These are phyloP conservation scores for Annulohypoxylon stygium DNA, from an alignment of 495 filamentous ascomycete genomes.

Conservation along the genomic window DNA sequence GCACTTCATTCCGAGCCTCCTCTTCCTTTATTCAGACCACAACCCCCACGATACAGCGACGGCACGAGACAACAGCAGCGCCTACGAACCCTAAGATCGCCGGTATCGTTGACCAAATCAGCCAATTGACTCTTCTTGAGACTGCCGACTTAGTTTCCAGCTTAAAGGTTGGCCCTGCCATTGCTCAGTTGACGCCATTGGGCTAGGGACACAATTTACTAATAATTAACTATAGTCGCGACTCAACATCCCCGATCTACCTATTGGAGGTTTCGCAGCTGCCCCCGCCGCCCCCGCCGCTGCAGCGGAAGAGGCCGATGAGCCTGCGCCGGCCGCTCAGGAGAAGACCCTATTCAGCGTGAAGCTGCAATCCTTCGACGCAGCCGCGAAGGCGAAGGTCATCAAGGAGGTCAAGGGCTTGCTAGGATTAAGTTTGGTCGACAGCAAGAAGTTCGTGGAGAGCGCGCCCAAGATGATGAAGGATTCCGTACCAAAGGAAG, in stretches of 20 bases:
- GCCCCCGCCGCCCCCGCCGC: constrained; percentile 68
- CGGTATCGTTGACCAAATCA: constrained; percentile 96
- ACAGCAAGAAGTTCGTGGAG: constrained; percentile 99
- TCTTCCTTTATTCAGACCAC: constrained; percentile 55
- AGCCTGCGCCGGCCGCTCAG: constrained; percentile 84
- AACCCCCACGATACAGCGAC: constrained; percentile 59
- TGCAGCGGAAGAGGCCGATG: constrained; percentile 78
- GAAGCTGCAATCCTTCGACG: constrained; percentile 90
- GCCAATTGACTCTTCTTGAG: constrained; percentile 95
- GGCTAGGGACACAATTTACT: constrained; percentile 2
- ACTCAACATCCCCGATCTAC: constrained; percentile 98
- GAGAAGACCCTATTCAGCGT: constrained; percentile 99
- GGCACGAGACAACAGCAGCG: constrained; percentile 80
- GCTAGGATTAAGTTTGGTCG: constrained; percentile 94
- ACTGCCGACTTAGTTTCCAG: constrained; percentile 93
- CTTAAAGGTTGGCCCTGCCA: constrained; percentile 74
- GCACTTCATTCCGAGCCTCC: constrained; percentile 54
- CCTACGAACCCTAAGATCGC: constrained; percentile 87
- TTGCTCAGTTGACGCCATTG: neutral
- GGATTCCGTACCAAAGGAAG: constrained; percentile 97
- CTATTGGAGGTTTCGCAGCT: constrained; percentile 83
- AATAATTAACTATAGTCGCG: constrained; percentile 73
- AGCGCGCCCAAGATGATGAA: constrained; percentile 97
- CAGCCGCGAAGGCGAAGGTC: constrained; percentile 92
- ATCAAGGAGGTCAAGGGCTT: constrained; percentile 99